Evolutionary conservation across 1,284 basidiomycete species (phyloP), one percentile per base, ranked within the genome.

Genomic region (Leccinum insolens): DNA sequence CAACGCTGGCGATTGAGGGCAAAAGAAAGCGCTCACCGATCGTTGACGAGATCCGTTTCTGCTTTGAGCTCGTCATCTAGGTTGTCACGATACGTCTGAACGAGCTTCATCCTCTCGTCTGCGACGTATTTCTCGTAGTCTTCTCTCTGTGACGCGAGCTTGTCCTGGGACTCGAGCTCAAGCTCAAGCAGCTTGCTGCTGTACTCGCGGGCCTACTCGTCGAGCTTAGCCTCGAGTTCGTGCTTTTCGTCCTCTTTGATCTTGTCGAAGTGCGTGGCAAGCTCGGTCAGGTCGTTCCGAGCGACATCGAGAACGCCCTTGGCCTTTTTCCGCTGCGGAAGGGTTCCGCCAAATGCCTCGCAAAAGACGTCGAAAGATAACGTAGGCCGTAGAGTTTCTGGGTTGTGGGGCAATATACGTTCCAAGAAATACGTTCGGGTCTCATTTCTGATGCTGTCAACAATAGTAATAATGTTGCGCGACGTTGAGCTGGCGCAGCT

Each of bases 11-110:
- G 15, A 34, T 4, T n/a, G 44, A 61, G 57, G 59, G 22, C 49
- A 25, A n/a, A 39, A 25, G 8, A 17, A 58, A 68, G 61, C 20
- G 67, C 88, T 71, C 72, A 95, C 94, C 95, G 88, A 81, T 97
- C 89, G 78, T 99, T 96, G 80, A 99, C 98, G 73, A 98, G 87
- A 76, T 95, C 91, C 65, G 93, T 94, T 81, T 99, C 96, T 6
- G 89, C 91, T 75, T 89, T 88, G 61, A 99, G 85, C 81, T 99
- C 97, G 37, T 86, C 83, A 69, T 96, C 90, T 37, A 99, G 86
- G 79, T 95, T 96, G 77, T 90, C 88, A 71, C 95, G 89, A 83
- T 97, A 99, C 7, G 88, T 87, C 67, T 90, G 86, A 39, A 94
- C 84, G 76, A 97, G 86, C 75, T 86, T 88, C 69, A 85, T 81